These are phyloP conservation scores for Ambispora gerdemannii DNA, from an alignment of 192 early-diverging fungal genomes.

Conservation along the genomic window DNA sequence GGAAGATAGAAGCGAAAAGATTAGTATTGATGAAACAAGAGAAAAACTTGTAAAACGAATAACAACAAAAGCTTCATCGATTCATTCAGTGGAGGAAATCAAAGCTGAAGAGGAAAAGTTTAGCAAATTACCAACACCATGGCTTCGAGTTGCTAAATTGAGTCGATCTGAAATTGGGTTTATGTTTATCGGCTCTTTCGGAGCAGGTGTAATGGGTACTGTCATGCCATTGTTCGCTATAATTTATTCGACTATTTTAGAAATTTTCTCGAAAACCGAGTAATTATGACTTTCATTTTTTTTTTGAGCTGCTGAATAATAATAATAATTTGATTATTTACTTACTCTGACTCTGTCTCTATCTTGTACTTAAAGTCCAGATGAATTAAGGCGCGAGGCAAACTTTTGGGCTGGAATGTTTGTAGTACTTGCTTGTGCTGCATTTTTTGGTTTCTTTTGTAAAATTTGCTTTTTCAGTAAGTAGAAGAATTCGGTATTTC, in stretches of 20 bases:
- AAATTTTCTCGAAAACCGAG: slow-evolving; percentile 4
- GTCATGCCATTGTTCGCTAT: slow-evolving; percentile 79
- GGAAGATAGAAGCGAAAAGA: slow-evolving; percentile 19
- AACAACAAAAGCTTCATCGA: slow-evolving; percentile 41
- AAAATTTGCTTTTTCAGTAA: slow-evolving; percentile 50
- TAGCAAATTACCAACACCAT: slow-evolving; percentile 50
- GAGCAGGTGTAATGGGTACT: slow-evolving; percentile 64
- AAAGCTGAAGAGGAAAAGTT: slow-evolving; percentile 37
- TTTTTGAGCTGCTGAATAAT: no score
- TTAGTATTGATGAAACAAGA: slow-evolving; percentile 16
- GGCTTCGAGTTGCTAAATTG: slow-evolving; percentile 47
- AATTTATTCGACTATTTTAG: slow-evolving; percentile 40
- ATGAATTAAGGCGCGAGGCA: slow-evolving; percentile 27
- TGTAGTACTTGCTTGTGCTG: slow-evolving; percentile 33
- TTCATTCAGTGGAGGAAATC: slow-evolving; percentile 41
- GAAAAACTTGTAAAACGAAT: slow-evolving; percentile 36
- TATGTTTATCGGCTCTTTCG: slow-evolving; percentile 56
- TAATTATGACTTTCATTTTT: background rate
- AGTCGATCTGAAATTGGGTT: slow-evolving; percentile 54
- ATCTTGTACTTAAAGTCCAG: background rate
- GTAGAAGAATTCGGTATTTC: slow-evolving; percentile 43
- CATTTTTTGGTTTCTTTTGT: slow-evolving; percentile 33
- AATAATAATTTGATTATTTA: slow-evolving; percentile 47
- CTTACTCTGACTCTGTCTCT: slow-evolving; percentile 44
- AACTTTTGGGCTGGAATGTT: slow-evolving; percentile 39